phyloP scores from a whole-genome alignment of 2,329 filamentous ascomycete genomes.

The Fusarium lyarnte region DNA sequence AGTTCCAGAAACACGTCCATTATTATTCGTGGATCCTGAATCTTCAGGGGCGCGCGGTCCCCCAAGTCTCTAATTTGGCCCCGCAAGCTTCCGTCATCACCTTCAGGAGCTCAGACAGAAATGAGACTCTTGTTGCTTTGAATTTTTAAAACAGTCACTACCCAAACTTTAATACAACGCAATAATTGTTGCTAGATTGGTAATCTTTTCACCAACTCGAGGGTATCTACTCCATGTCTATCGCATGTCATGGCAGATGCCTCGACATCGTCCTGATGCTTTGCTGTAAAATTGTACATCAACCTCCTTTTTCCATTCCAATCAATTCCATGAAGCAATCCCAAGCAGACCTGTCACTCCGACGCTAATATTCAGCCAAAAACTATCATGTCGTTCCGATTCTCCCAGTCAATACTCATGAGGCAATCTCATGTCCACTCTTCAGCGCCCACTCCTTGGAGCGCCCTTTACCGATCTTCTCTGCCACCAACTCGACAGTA shows the following conservation, averaged over 20 bases:
- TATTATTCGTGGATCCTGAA: constrained; percentile 27
- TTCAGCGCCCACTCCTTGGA: constrained; percentile 53
- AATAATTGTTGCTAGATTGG: constrained; percentile 11
- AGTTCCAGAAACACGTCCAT: constrained; percentile 23
- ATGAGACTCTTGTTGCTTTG: constrained; percentile 12
- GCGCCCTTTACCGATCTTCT: constrained; percentile 51
- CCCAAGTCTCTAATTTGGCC: constrained; percentile 34
- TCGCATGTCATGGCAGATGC: constrained; percentile 21
- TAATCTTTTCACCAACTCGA: constrained; percentile 4
- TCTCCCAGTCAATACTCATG: constrained; percentile 33
- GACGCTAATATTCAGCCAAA: constrained; percentile 43
- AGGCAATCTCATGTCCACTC: constrained; percentile 50
- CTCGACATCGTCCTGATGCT: constrained; percentile 13
- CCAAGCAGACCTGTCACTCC: constrained; percentile 38
- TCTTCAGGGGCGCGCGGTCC: constrained; percentile 32
- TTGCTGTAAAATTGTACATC: constrained; percentile 23
- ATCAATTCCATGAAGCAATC: constrained; percentile 33
- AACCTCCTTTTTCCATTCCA: constrained; percentile 24
- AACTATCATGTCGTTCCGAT: constrained; percentile 25
- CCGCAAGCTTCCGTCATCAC: constrained; percentile 38
- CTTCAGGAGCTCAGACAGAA: constrained; percentile 13
- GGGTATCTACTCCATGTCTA: constrained; percentile 31
- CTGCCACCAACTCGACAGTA: constrained; percentile 53
- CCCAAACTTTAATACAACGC: background rate
- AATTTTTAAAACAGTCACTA: background rate